phyloP scores from a whole-genome alignment of 495 filamentous ascomycete species.

The Mytilinidion resinicola region DNA sequence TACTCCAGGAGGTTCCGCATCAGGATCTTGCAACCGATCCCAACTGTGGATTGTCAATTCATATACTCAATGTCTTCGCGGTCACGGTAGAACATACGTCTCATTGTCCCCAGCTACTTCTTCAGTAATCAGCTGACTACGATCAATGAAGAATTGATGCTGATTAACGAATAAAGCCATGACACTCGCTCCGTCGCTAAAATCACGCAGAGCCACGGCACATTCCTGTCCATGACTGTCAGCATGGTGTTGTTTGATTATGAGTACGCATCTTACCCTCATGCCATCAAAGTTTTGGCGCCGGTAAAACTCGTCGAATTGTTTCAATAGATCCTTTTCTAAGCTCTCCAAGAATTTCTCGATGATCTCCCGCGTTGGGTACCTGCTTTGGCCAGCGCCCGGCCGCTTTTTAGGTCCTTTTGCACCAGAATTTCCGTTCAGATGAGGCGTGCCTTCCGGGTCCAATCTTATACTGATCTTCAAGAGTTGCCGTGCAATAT shows the following conservation, averaged over 20 bases:
- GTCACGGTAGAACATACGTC: slow-evolving; percentile 39
- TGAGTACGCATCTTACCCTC: slow-evolving; percentile 32
- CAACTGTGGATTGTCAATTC: slow-evolving; percentile 35
- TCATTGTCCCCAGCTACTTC: slow-evolving; percentile 80
- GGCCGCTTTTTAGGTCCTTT: slow-evolving; percentile 37
- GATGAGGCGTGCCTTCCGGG: slow-evolving; percentile 60
- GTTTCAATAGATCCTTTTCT: slow-evolving; percentile 90
- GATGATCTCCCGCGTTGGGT: slow-evolving; percentile 79
- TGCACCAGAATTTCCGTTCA: slow-evolving; percentile 41
- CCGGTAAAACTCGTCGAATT: slow-evolving; percentile 94
- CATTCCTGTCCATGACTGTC: slow-evolving; percentile 43
- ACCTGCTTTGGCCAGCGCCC: slow-evolving; percentile 45
- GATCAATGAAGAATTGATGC: slow-evolving; percentile 97
- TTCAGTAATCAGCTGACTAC: slow-evolving; percentile 81
- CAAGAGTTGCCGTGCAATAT: slow-evolving; percentile 82
- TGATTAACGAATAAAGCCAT: slow-evolving; percentile 97
- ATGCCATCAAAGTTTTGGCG: slow-evolving; percentile 93
- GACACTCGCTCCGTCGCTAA: slow-evolving; percentile 89
- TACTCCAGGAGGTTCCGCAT: slow-evolving; percentile 81
- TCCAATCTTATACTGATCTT: slow-evolving; percentile 82
- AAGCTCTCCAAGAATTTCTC: slow-evolving; percentile 95
- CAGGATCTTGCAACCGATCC: slow-evolving; percentile 90
- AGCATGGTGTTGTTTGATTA: neutral
- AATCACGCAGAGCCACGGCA: slow-evolving; percentile 88
- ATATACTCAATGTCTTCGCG: neutral